Evolutionary conservation across 1,284 basidiomycete species (phyloP), one percentile per base, ranked within the genome.

Genomic region (Amylostereum areolatum): DNA sequence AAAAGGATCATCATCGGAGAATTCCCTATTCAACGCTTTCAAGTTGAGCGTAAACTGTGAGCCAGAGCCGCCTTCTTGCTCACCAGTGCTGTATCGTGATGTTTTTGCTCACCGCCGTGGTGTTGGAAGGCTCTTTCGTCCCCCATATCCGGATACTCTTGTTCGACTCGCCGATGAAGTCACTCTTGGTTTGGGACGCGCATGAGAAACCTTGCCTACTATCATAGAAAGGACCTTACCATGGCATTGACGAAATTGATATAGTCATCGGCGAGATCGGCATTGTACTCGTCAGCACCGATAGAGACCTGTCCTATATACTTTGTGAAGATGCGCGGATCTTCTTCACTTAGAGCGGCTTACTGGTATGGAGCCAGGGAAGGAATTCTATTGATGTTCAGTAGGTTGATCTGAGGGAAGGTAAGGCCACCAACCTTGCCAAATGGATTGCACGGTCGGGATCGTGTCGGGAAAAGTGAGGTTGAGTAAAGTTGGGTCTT

Each of bases 31-130:
- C 3, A 4, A 29, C 64, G 64, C 60, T n/a, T 31, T 10, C 3
- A 4, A 29, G 24, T 4, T 27, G n/a, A 46, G 24, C 24, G 8
- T 40, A 40, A 32, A 29, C 34, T n/a, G 5, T 35, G 18, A 30
- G 43, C 9, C 5, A 8, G 29, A 11, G n/a, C n/a, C 46, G 36
- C 46, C 24, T 36, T 9, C 11, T 6, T 11, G 25, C 49, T 34
- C 40, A 63, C 65, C 65, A 70, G 53, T 70, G 68, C 55, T 69
- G 68, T 47, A 69, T 68, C 18, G 65, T 68, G 48, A 70, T 55
- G 55, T 62, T 50, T 37, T 55, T 56, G n/a, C 57, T 59, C 47
- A 67, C 56, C 11, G 59, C 59, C 40, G 58, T 49, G 18, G 57
- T 58, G 47, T 62, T 55, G 47, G 60, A 62, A 25, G 66, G 66